Evolutionary conservation across 225 moss, liverwort and hornwort species (phyloP), one percentile per base, ranked within the genome.

Genomic region (Bryum argenteum): DNA sequence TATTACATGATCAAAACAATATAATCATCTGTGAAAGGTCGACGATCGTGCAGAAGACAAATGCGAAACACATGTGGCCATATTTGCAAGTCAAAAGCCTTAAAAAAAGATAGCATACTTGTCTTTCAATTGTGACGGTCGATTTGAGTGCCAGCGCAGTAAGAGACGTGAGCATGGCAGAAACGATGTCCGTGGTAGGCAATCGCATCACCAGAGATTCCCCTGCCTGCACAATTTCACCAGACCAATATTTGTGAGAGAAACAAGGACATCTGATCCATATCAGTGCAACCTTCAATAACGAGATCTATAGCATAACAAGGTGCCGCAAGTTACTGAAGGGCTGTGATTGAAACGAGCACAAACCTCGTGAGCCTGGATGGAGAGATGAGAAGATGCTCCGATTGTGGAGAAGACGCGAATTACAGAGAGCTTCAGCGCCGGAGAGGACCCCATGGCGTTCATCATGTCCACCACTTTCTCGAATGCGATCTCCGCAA

Each of bases 321-420:
- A 38, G 45, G 24, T 69, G 47, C 33, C 33, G 33, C 33, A 33
- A 33, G 33, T 33, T 33, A 33, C 33, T 33, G 33, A 6, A 33
- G 5, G 33, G 33, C 33, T 33, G 33, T 33, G 4, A 33, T 33
- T 33, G 33, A 33, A 33, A 33, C 3, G 63, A 24, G 24, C 54
- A 71, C 70, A 55, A 61, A 98, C 98, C 94, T 89, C 82, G 55
- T 94, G 83, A 51, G 92, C 88, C 80, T 90, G 80, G 63, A 87
- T 70, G 60, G 94, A 80, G 22, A 98, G 87, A 42, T 75, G 66
- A 76, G 92, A 80, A 69, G 89, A 88, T 61, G 65, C 77, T 72
- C 89, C 89, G 22, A 94, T 58, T 81, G 91, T 92, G 37, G 98
- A 83, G 65, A 98, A 98, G 61, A 92, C 80, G 17, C 91, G 79